Percentiles rank a stretch among this genome's conserved stretches.
Evolutionary conservation across 176 grass and related monocot genomes (phyloP).

Genomic region (Canna indica): DNA sequence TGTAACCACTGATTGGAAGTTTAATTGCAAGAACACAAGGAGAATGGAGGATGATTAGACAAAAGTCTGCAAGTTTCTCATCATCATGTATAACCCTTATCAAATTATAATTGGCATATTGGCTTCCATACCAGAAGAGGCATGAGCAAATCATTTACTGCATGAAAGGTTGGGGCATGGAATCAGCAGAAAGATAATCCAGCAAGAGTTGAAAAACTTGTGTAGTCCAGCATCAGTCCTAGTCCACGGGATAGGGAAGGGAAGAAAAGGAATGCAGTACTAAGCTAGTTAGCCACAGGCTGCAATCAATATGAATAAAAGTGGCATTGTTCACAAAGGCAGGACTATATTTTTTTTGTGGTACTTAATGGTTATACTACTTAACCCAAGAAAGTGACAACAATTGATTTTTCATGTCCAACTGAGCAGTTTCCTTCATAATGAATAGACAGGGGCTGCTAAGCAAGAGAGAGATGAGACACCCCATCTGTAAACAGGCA

Average conservation of each 20-base stretch:
- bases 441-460: background rate
- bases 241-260: background rate
- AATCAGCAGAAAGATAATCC: too few relatives aligned
- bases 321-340: background rate
- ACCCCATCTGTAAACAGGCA: background rate
- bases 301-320: background rate
- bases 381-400: background rate
- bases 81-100: too few relatives aligned
- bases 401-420: background rate
- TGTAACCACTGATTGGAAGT: too few relatives aligned
- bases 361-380: background rate
- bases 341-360: background rate
- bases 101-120: background rate
- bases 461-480: background rate
- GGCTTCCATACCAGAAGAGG: constrained; percentile 5
- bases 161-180: too few relatives aligned
- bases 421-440: background rate
- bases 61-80: too few relatives aligned
- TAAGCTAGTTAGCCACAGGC: background rate
- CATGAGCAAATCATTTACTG: background rate
- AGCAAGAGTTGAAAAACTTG: too few relatives aligned
- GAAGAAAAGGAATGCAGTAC: background rate
- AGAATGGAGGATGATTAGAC: too few relatives aligned
- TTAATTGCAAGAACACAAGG: too few relatives aligned
- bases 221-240: too few relatives aligned